A percentile compares a stretch with the other conserved stretches of the same genome.
Evolutionary conservation across 1,139 yeast genomes (phyloP).

Genomic region (Yamadazyma triangularis): DNA sequence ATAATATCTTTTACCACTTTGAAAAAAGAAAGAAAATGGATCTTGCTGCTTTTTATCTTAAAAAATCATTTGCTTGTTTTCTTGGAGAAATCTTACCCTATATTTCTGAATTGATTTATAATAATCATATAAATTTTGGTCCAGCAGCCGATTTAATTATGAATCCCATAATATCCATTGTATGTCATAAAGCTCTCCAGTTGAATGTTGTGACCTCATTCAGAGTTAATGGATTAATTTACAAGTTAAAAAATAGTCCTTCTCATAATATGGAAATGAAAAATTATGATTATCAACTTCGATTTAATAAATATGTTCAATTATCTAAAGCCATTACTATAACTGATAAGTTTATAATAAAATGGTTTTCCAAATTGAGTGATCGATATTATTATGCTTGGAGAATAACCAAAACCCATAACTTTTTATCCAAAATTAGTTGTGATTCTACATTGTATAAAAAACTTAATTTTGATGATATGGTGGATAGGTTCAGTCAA

Average conservation of each 20-base stretch:
- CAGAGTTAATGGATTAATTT: constrained; percentile 19
- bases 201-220: constrained; percentile 19
- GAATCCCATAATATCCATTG: constrained; percentile 26
- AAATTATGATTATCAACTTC: constrained; percentile 12
- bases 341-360: constrained; percentile 17
- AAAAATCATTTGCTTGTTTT: constrained; percentile 21
- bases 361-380: constrained; percentile 25
- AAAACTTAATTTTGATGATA: constrained; percentile 3
- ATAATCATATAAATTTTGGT: constrained; percentile 29
- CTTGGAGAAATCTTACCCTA: constrained; percentile 27
- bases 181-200: constrained; percentile 29
- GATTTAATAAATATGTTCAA: constrained; percentile 17
- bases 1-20: constrained; percentile 28
- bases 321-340: constrained; percentile 17
- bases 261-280: constrained; percentile 17
- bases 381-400: constrained; percentile 42
- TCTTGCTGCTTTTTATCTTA: constrained; percentile 25
- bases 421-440: constrained; percentile 20
- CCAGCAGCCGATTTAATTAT: constrained; percentile 31
- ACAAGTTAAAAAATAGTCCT: constrained; percentile 15
- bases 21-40: constrained; percentile 18
- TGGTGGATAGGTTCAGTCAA: constrained; percentile 2
- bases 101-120: constrained; percentile 22
- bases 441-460: constrained; percentile 20
- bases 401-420: constrained; percentile 36